These are phyloP conservation scores for Pholiota microspora DNA, from an alignment of 768 basidiomycete species.

Conservation along the genomic window DNA sequence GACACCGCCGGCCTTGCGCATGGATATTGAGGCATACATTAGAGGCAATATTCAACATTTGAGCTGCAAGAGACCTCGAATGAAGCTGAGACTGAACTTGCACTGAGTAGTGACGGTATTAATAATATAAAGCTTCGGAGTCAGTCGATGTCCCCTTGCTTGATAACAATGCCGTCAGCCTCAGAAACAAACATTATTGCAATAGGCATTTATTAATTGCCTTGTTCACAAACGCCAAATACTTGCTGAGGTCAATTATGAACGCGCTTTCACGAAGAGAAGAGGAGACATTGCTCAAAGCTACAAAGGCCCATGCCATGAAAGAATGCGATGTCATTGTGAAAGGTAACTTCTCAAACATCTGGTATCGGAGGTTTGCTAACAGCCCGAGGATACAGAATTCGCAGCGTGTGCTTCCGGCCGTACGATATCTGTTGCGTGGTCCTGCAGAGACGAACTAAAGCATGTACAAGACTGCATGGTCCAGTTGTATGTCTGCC, in stretches of 20 bases:
- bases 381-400: conserved; percentile 37
- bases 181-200: neutral
- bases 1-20: conserved; percentile 17
- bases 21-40: neutral
- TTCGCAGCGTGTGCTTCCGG: conserved; percentile 85
- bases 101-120: too few relatives aligned
- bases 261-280: conserved; percentile 84
- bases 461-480: conserved; percentile 76
- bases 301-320: conserved; percentile 76
- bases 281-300: conserved; percentile 82
- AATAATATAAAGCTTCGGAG: too few relatives aligned
- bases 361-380: neutral
- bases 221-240: neutral
- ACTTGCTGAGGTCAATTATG: conserved; percentile 40
- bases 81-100: neutral
- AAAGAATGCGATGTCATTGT: conserved; percentile 76
- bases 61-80: neutral
- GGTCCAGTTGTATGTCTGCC: conserved; percentile 65
- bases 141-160: neutral
- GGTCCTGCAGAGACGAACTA: conserved; percentile 75
- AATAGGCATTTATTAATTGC: neutral
- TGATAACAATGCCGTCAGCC: neutral
- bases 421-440: conserved; percentile 79
- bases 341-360: conserved; percentile 47
- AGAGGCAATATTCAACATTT: conserved; percentile 16